Evolutionary conservation across 2,329 filamentous ascomycete genomes (phyloP).

Genomic region (Neonectria punicea): DNA sequence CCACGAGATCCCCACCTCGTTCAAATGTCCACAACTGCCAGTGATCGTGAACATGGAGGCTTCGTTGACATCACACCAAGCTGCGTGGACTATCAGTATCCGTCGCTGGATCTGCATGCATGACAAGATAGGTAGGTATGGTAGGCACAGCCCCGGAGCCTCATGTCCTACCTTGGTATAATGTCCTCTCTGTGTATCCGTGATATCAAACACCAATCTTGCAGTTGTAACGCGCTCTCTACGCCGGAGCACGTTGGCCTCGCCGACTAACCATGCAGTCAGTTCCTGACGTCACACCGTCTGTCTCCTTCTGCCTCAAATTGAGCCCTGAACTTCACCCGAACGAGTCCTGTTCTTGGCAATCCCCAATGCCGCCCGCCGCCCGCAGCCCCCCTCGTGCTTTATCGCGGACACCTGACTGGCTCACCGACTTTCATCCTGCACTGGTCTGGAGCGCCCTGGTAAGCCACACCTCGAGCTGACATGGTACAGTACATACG

Average conservation of each 20-base stretch:
- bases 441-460: constrained; percentile 13
- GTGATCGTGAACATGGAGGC: not conserved
- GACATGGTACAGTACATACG: constrained; percentile 11
- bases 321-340: constrained; percentile 23
- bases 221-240: not conserved
- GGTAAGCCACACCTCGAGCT: constrained; percentile 14
- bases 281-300: constrained; percentile 34
- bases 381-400: constrained; percentile 31
- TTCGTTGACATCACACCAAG: not conserved
- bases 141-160: no score
- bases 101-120: not conserved
- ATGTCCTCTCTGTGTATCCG: not conserved
- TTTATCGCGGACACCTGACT: constrained; percentile 37
- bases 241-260: not conserved
- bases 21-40: not conserved
- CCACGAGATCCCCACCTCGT: constrained; percentile 1
- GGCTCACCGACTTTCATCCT: constrained; percentile 26
- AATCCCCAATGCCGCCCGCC: not conserved
- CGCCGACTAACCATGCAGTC: not conserved
- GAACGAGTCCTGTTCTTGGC: constrained; percentile 7
- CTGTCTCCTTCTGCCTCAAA: constrained; percentile 6
- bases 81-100: not conserved
- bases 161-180: not conserved
- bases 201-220: not conserved
- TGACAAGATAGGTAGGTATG: no score